Conservation (phyloP, 192 early-diverging fungal genomes). For the Entophlyctis helioformis region DNA sequence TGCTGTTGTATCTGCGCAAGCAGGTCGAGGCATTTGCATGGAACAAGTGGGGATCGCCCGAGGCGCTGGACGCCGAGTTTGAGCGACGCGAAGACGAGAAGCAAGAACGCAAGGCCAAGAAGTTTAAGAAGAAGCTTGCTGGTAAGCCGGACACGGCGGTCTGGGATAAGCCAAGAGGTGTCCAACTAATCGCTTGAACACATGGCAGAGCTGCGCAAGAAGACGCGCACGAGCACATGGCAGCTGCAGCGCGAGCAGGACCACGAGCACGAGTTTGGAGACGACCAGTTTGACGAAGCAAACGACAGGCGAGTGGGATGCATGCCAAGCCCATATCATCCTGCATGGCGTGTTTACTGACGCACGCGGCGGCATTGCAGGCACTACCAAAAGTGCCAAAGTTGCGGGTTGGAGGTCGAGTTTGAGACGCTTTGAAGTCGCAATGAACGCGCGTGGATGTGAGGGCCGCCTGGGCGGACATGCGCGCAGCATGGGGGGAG, state of each 20-base stretch:
- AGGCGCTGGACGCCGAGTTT: slow-evolving; percentile 80
- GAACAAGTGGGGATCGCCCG: slow-evolving; percentile 82
- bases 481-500: too few relatives aligned
- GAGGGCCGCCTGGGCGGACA: too few relatives aligned
- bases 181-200: background rate
- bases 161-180: background rate
- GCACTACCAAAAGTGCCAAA: too few relatives aligned
- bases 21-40: slow-evolving; percentile 86
- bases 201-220: slow-evolving; percentile 54
- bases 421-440: too few relatives aligned
- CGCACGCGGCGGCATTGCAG: too few relatives aligned
- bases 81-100: slow-evolving; percentile 67
- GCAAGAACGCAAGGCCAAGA: slow-evolving; percentile 67
- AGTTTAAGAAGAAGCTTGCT: slow-evolving; percentile 64
- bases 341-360: too few relatives aligned
- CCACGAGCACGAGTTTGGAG: slow-evolving; percentile 73
- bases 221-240: slow-evolving; percentile 75
- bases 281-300: too few relatives aligned
- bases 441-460: too few relatives aligned
- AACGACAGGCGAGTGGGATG: too few relatives aligned
- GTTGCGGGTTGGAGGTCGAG: too few relatives aligned
- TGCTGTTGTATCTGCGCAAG: slow-evolving; percentile 78
- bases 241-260: slow-evolving; percentile 50
- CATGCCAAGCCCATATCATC: too few relatives aligned
- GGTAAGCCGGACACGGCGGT: slow-evolving; percentile 19